These are phyloP conservation scores for Mucor piriformis DNA, from an alignment of 371 early-diverging fungal genomes.

Conservation along the genomic window DNA sequence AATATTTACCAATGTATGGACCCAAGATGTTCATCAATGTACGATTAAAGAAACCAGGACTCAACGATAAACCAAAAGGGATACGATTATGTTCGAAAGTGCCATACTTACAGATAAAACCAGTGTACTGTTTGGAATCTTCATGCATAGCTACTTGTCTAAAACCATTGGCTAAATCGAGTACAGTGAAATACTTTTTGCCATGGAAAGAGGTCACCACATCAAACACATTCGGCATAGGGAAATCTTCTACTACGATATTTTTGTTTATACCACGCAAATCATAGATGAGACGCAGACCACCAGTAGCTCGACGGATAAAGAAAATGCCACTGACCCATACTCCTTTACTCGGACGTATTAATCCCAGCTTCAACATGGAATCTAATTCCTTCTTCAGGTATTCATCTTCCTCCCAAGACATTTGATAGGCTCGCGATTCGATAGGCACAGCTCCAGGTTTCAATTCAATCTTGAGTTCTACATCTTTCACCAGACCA, in stretches of 20 bases:
- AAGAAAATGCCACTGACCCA: conserved; percentile 41
- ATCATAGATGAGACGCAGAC: conserved; percentile 33
- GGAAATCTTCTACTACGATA: conserved; percentile 36
- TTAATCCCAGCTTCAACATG: conserved; percentile 11
- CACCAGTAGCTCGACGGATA: conserved; percentile 44
- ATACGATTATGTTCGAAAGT: conserved; percentile 50
- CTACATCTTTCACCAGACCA: background rate
- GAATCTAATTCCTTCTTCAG: conserved; percentile 6
- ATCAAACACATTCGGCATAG: conserved; percentile 42
- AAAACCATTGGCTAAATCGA: conserved; percentile 33
- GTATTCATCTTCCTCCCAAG: conserved; percentile 8
- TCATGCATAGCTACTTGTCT: conserved; percentile 20
- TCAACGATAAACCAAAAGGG: conserved; percentile 45
- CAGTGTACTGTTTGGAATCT: conserved; percentile 40
- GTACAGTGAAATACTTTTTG: background rate
- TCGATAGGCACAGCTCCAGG: conserved; percentile 5
- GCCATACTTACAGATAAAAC: conserved; percentile 49
- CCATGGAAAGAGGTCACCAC: conserved; percentile 27
- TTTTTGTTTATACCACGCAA: conserved; percentile 37
- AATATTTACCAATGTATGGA: conserved; percentile 25
- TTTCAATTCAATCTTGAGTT: background rate
- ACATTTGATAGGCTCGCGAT: conserved; percentile 4
- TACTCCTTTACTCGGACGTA: conserved; percentile 5
- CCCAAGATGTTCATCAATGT: conserved; percentile 32
- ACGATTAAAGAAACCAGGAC: conserved; percentile 8